Percentiles rank a stretch among this genome's conserved stretches.
phyloP scores from a whole-genome alignment of 2,329 filamentous ascomycete genomes.

The Sclerotinia borealis region DNA sequence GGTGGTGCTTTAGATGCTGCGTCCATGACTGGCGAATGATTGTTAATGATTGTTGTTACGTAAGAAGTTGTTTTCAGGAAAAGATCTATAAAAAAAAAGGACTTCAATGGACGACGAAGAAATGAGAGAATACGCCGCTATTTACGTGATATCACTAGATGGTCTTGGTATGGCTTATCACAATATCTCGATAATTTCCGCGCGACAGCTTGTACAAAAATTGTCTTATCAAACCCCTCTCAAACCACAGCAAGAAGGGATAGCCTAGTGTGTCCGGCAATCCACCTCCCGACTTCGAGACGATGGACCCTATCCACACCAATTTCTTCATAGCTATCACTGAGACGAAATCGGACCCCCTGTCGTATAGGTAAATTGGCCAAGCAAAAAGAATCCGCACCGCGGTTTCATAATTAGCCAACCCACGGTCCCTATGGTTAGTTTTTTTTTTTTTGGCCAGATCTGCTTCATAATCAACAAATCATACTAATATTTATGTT shows the following conservation, averaged over 20 bases:
- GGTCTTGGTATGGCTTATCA: background rate
- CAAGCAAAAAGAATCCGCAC: too few relatives aligned
- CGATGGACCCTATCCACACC: background rate
- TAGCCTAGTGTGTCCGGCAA: background rate
- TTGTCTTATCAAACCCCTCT: background rate
- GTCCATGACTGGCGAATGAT: background rate
- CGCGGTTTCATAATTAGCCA: too few relatives aligned
- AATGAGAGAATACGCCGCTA: background rate
- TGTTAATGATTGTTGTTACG: background rate
- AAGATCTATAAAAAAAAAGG: background rate
- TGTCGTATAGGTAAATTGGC: too few relatives aligned
- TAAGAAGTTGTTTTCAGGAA: background rate
- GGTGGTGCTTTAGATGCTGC: conserved; percentile 1
- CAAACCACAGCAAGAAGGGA: background rate
- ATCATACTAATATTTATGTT: too few relatives aligned
- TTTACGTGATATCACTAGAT: background rate
- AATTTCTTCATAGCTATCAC: background rate
- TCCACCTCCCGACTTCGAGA: background rate
- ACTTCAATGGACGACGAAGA: background rate
- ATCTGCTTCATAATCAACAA: too few relatives aligned
- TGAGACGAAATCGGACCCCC: background rate
- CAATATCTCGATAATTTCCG: background rate
- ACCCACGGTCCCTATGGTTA: too few relatives aligned
- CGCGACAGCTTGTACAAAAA: background rate
- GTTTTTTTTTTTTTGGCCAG: too few relatives aligned